phyloP scores from a whole-genome alignment of 306 rosid genomes.

The Nissolia schottii region DNA sequence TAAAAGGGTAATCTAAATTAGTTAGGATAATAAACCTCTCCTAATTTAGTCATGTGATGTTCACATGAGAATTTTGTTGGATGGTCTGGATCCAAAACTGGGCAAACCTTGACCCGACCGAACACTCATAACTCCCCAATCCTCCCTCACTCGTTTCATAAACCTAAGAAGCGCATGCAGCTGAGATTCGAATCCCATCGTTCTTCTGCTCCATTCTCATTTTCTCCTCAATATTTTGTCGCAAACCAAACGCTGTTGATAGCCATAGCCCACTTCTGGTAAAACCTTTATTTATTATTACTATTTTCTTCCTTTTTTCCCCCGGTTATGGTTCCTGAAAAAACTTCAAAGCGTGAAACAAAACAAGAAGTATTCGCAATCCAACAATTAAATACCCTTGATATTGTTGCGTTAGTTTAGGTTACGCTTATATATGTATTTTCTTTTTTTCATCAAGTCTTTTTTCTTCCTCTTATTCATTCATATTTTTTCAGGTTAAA shows the following conservation, averaged over 20 bases:
- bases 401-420: background rate
- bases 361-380: background rate
- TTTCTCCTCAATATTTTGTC: background rate
- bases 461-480: too few species aligned
- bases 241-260: background rate
- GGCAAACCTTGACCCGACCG: too few species aligned
- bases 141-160: background rate
- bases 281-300: background rate
- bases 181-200: background rate
- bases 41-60: too few species aligned
- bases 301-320: too few species aligned
- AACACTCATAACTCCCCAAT: background rate
- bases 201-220: background rate
- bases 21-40: too few species aligned
- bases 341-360: slow-evolving; percentile 6
- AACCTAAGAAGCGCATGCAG: background rate
- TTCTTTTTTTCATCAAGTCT: background rate
- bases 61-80: too few species aligned
- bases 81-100: too few species aligned
- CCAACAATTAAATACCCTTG: background rate
- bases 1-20: too few species aligned
- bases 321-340: background rate
- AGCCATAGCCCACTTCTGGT: background rate
- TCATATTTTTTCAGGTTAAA: slow-evolving; percentile 31
- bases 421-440: slow-evolving; percentile 2